phyloP scores from a whole-genome alignment of 108 stramenopile genomes.

The Discostella stelligeroides region DNA sequence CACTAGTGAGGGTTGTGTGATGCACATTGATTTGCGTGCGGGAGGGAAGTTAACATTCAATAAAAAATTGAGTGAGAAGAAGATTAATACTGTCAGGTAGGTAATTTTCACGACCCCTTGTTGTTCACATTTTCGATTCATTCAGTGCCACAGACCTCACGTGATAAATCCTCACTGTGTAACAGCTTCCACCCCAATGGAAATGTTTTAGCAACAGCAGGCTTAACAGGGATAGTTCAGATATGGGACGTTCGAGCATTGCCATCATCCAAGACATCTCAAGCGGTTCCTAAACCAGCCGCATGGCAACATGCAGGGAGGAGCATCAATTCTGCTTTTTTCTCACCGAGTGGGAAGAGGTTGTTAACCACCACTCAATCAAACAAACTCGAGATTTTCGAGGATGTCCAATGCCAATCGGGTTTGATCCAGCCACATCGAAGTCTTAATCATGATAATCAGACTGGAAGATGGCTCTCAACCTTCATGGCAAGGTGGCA shows the following conservation, averaged over 20 bases:
- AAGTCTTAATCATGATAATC: conserved; percentile 78
- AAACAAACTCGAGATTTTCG: conserved; percentile 65
- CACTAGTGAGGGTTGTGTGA: conserved; percentile 70
- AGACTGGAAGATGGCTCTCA: conserved; percentile 81
- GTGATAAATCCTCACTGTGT: neutral
- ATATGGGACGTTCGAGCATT: conserved; percentile 84
- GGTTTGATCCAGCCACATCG: conserved; percentile 46
- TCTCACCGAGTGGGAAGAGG: conserved; percentile 69
- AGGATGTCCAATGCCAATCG: conserved; percentile 54
- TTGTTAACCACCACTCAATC: conserved; percentile 69
- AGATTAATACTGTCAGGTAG: conserved; percentile 85
- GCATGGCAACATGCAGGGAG: conserved; percentile 48
- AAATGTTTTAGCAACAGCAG: conserved; percentile 65
- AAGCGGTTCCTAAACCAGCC: conserved; percentile 46
- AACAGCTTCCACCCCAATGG: conserved; percentile 81
- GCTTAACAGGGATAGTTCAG: conserved; percentile 59
- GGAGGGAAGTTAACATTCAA: conserved; percentile 66
- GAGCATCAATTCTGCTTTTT: conserved; percentile 81
- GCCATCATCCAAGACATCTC: conserved; percentile 10
- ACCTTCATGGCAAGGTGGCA: conserved; percentile 86
- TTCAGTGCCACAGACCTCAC: neutral
- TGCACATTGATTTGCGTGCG: conserved; percentile 72
- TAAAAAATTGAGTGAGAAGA: conserved; percentile 66
- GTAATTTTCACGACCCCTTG: neutral
- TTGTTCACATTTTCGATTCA: neutral